Conservation (phyloP, 2,329 filamentous ascomycete genomes). For the Lachnellula cervina region DNA sequence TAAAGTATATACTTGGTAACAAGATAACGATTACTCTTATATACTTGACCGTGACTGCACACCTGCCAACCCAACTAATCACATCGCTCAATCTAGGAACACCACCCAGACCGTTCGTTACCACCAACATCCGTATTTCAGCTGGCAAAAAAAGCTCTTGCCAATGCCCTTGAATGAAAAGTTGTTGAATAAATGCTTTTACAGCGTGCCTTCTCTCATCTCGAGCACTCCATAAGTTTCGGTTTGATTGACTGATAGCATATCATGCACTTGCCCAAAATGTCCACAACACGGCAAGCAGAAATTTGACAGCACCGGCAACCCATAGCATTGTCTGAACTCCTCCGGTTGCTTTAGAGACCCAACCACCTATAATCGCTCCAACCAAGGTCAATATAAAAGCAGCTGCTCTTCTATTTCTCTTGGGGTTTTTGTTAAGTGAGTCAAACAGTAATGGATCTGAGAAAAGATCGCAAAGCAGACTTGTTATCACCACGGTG, state of each 20-base stretch:
- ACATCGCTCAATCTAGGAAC: too few species aligned
- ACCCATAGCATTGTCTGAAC: constrained; percentile 38
- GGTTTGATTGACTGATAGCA: too few species aligned
- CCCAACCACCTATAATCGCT: constrained; percentile 45
- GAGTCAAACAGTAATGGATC: constrained; percentile 45
- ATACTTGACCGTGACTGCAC: too few species aligned
- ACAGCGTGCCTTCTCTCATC: constrained; percentile 25
- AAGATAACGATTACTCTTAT: too few species aligned
- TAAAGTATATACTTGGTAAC: too few species aligned
- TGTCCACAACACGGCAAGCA: constrained; percentile 52
- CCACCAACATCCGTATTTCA: too few species aligned
- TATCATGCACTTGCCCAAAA: constrained; percentile 39
- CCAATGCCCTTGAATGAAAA: too few species aligned
- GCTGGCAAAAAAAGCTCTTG: too few species aligned
- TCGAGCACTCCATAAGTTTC: too few species aligned
- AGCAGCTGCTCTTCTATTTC: constrained; percentile 46
- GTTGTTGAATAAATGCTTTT: neutral
- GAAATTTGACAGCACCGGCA: constrained; percentile 41
- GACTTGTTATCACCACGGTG: constrained; percentile 71
- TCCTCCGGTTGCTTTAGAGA: constrained; percentile 41
- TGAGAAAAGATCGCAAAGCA: constrained; percentile 73
- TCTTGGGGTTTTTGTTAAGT: constrained; percentile 38
- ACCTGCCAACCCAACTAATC: too few species aligned
- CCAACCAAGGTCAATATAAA: constrained; percentile 45
- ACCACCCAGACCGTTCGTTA: too few species aligned